Conservation (phyloP, 2,329 filamentous ascomycete species). For the Paecilomyces variotii region DNA sequence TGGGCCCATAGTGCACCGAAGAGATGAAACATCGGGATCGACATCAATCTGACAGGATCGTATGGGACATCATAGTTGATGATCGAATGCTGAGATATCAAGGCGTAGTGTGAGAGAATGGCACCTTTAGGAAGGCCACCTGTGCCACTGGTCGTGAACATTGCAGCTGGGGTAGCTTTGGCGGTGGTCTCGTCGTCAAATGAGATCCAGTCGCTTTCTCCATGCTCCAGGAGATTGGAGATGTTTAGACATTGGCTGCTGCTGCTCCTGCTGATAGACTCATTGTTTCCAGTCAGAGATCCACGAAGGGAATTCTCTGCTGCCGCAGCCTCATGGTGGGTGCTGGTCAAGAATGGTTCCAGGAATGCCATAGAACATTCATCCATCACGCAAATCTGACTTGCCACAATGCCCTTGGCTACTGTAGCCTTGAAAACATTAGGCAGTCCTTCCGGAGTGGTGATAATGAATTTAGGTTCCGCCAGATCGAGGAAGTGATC, state of each 20-base stretch:
- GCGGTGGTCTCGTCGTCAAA: conserved; percentile 35
- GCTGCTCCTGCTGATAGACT: background rate
- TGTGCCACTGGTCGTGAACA: conserved; percentile 50
- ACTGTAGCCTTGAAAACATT: conserved; percentile 11
- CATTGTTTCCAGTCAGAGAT: background rate
- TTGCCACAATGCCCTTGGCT: conserved; percentile 2
- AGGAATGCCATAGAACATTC: conserved; percentile 3
- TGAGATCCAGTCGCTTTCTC: conserved; percentile 41
- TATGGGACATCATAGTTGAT: conserved; percentile 34
- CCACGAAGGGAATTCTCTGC: background rate
- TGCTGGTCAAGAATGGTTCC: conserved; percentile 1
- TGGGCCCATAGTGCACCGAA: conserved; percentile 42
- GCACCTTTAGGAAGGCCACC: conserved; percentile 55
- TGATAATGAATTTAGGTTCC: conserved; percentile 40
- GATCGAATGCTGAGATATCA: conserved; percentile 43
- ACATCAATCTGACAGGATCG: conserved; percentile 38
- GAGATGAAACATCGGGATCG: conserved; percentile 47
- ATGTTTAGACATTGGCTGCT: conserved; percentile 1
- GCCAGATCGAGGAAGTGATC: conserved; percentile 39
- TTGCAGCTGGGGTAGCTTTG: conserved; percentile 43
- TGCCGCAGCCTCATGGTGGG: background rate
- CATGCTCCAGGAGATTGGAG: conserved; percentile 34
- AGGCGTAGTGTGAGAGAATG: conserved; percentile 50
- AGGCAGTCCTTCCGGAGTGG: conserved; percentile 29
- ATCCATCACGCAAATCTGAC: conserved; percentile 8